Percentiles rank a stretch among this genome's conserved stretches.
phyloP scores from a whole-genome alignment of 768 basidiomycete species.

The Boletus rubroflammeus region DNA sequence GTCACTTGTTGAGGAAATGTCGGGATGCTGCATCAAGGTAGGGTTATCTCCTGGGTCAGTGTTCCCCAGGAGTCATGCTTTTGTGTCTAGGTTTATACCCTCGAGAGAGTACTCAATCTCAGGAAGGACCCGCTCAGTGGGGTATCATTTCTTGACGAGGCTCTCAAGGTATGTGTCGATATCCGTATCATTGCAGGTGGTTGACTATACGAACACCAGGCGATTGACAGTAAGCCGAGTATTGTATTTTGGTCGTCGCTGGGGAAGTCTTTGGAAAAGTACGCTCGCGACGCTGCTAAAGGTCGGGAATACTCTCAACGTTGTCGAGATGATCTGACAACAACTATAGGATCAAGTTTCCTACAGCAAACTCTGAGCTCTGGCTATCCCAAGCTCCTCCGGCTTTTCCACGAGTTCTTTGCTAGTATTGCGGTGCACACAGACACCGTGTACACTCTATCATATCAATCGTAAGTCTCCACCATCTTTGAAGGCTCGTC shows the following conservation, averaged over 20 bases:
- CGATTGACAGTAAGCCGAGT: constrained; percentile 88
- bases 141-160: constrained; percentile 82
- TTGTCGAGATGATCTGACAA: constrained; percentile 2
- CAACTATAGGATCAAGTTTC: constrained; percentile 70
- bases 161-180: constrained; percentile 69
- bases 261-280: constrained; percentile 75
- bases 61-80: background rate
- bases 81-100: constrained; percentile 72
- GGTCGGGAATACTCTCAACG: constrained; percentile 39
- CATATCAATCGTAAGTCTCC: constrained; percentile 69
- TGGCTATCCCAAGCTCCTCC: constrained; percentile 82
- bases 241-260: constrained; percentile 88
- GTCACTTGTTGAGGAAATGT: constrained; percentile 77
- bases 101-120: constrained; percentile 89
- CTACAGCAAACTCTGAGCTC: constrained; percentile 84
- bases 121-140: constrained; percentile 83
- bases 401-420: constrained; percentile 97
- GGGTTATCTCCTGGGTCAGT: background rate
- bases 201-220: constrained; percentile 39
- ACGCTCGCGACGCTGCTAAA: constrained; percentile 76
- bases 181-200: background rate
- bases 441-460: constrained; percentile 84
- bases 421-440: constrained; percentile 93
- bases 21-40: constrained; percentile 87
- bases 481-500: background rate